These are phyloP conservation scores for Acanthamoeba healyi DNA, from an alignment of 208 protist species.

Conservation along the genomic window DNA sequence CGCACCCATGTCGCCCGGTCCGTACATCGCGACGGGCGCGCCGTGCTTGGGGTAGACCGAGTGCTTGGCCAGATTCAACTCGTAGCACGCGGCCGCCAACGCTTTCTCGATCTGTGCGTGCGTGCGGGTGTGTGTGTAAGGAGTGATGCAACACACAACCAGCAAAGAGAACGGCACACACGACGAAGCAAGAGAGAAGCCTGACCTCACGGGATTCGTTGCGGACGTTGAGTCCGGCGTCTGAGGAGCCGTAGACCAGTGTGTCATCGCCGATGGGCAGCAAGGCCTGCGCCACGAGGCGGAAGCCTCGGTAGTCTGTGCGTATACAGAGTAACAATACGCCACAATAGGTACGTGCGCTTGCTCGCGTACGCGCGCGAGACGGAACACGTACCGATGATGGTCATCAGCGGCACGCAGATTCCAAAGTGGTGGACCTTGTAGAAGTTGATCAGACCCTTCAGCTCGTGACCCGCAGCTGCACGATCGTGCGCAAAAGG, in stretches of 20 bases:
- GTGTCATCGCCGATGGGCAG: conserved; percentile 63
- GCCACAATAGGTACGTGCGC: neutral
- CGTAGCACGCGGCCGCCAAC: conserved; percentile 12
- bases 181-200: neutral
- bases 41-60: neutral
- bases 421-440: conserved; percentile 71
- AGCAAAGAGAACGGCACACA: neutral
- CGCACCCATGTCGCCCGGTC: conserved; percentile 54
- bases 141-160: neutral
- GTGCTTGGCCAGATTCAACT: conserved; percentile 57
- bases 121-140: too few species aligned
- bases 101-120: neutral
- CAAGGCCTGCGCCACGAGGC: conserved; percentile 30
- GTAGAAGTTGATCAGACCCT: conserved; percentile 73
- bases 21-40: neutral
- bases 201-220: neutral
- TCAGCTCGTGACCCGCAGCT: conserved; percentile 65
- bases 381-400: conserved; percentile 45
- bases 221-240: conserved; percentile 16
- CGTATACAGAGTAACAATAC: neutral
- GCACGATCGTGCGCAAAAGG: too few species aligned
- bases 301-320: conserved; percentile 64
- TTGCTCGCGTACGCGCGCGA: neutral
- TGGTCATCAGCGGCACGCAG: conserved; percentile 65
- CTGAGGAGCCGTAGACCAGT: conserved; percentile 64